A percentile compares a stretch with the other conserved stretches of the same genome.
phyloP scores from a whole-genome alignment of 1,139 yeast genomes.

The Scheffersomyces parashehatae region DNA sequence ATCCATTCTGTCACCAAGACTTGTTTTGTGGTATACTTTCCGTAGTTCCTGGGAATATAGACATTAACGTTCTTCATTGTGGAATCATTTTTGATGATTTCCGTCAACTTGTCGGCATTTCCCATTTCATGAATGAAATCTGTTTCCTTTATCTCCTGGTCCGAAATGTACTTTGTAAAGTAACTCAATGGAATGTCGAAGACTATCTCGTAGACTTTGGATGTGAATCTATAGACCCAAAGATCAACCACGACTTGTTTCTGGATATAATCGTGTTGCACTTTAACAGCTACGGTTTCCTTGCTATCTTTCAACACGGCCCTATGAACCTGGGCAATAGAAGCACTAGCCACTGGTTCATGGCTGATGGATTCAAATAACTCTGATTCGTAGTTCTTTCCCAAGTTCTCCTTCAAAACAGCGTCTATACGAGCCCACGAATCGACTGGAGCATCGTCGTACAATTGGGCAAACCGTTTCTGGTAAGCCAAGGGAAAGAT shows the following conservation, averaged over 20 bases:
- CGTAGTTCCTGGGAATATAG: slow-evolving; percentile 53
- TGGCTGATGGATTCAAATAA: slow-evolving; percentile 51
- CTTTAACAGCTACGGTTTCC: slow-evolving; percentile 63
- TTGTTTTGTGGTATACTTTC: slow-evolving; percentile 46
- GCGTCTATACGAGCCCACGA: slow-evolving; percentile 55
- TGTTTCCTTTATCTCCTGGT: slow-evolving; percentile 59
- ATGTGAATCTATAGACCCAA: slow-evolving; percentile 53
- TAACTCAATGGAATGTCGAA: slow-evolving; percentile 66
- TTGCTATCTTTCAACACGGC: slow-evolving; percentile 52
- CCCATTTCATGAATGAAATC: slow-evolving; percentile 58
- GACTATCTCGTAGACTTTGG: slow-evolving; percentile 54
- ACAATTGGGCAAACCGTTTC: slow-evolving; percentile 52
- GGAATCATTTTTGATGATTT: slow-evolving; percentile 22
- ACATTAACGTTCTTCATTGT: slow-evolving; percentile 22
- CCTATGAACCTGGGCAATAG: slow-evolving; percentile 72
- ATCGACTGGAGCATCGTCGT: slow-evolving; percentile 73
- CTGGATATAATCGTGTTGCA: slow-evolving; percentile 63
- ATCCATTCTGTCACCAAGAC: slow-evolving; percentile 76
- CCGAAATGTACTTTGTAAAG: slow-evolving; percentile 58
- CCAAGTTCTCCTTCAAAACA: slow-evolving; percentile 47
- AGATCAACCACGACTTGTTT: slow-evolving; percentile 62
- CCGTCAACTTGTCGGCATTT: slow-evolving; percentile 43
- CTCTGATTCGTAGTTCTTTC: slow-evolving; percentile 43
- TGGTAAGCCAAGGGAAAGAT: slow-evolving; percentile 67
- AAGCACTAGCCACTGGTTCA: slow-evolving; percentile 67